A percentile compares a stretch with the other conserved stretches of the same genome.
These are phyloP conservation scores for Petunia secreta DNA, from an alignment of 257 asterid genomes.

Conservation along the genomic window DNA sequence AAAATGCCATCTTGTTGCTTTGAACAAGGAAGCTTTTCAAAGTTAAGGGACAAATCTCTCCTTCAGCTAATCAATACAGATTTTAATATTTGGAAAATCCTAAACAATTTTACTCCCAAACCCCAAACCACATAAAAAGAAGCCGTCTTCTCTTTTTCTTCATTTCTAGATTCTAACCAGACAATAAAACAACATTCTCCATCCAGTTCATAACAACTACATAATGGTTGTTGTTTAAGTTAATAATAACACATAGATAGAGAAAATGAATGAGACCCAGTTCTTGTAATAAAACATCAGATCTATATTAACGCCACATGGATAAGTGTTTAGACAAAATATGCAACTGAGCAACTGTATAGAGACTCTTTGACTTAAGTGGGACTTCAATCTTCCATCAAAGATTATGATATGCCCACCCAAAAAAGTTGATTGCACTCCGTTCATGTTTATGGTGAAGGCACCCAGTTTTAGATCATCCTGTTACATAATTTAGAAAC, in stretches of 20 bases:
- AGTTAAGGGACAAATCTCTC: background rate
- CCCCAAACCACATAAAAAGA: background rate
- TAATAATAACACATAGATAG: background rate
- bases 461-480: constrained; percentile 13
- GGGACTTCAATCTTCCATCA: constrained; percentile 1
- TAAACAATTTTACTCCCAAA: background rate
- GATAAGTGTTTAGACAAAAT: background rate
- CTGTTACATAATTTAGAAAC: too few species aligned
- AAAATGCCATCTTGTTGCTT: background rate
- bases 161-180: background rate
- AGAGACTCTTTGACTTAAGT: constrained; percentile 7
- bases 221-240: background rate
- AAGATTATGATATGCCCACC: background rate
- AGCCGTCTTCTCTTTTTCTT: background rate
- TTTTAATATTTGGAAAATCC: background rate
- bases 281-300: background rate
- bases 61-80: background rate
- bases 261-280: background rate
- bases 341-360: background rate
- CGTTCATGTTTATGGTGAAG: background rate
- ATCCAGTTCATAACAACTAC: background rate
- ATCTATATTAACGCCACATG: constrained; percentile 3
- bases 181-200: background rate
- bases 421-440: background rate
- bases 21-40: background rate